A percentile compares a stretch with the other conserved stretches of the same genome.
These are phyloP conservation scores for Phytophthora sp. DNA, from an alignment of 352 stramenopile species.

Conservation along the genomic window DNA sequence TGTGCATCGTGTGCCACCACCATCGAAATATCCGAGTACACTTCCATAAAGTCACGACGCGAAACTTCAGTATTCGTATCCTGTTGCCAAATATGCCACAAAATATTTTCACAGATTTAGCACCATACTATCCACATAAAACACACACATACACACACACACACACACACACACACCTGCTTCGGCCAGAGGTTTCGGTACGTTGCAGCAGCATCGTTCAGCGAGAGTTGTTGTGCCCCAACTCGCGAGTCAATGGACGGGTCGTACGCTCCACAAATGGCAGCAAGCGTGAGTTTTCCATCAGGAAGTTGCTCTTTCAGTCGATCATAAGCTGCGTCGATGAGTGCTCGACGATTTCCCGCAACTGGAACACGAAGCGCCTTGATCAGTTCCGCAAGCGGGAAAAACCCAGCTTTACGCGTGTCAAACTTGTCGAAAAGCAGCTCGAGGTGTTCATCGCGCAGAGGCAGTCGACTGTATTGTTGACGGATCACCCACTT, in stretches of 20 bases:
- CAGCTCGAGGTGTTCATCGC: constrained; percentile 79
- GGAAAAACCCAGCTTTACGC: constrained; percentile 67
- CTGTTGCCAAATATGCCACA: constrained; percentile 9
- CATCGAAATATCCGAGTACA: constrained; percentile 75
- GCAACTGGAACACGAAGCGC: constrained; percentile 48
- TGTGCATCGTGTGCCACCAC: constrained; percentile 64
- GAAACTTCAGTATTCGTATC: constrained; percentile 46
- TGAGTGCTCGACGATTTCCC: constrained; percentile 38
- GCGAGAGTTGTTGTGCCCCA: constrained; percentile 40
- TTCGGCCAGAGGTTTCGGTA: constrained; percentile 58
- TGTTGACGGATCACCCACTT: constrained; percentile 68
- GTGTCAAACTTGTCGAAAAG: constrained; percentile 78
- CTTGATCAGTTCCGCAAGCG: constrained; percentile 49
- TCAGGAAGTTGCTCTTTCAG: constrained; percentile 36
- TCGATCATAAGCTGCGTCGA: constrained; percentile 54
- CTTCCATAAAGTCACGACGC: constrained; percentile 63
- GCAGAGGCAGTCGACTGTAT: constrained; percentile 52
- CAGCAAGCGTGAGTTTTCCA: constrained; percentile 53
- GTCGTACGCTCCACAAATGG: constrained; percentile 58
- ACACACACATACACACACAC: too few relatives aligned
- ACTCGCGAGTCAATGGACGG: constrained; percentile 67
- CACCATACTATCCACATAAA: too few relatives aligned
- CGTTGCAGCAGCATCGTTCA: constrained; percentile 40
- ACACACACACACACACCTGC: constrained; percentile 18
- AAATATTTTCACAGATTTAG: not conserved